Base-by-base conservation (phyloP, 108 stramenopile species). In the Ochromonas danica region DNA sequence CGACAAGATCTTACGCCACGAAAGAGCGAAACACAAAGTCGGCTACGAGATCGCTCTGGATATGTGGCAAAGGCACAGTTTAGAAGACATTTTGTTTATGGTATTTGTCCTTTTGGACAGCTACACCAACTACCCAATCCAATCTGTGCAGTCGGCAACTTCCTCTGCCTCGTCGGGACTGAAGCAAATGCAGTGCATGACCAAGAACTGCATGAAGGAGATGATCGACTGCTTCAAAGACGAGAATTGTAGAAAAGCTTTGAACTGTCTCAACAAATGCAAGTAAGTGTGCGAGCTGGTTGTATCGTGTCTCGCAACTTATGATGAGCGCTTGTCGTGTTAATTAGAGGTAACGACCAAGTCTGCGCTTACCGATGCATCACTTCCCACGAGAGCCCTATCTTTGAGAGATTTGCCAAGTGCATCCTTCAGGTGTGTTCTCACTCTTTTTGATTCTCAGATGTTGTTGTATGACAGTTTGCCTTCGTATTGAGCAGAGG, bases 281-380 rank as follows among this genome's bases (percentile, higher is more conserved):
- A 51, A 51, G 45, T 51, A 51, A 51, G 45, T 51, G 22, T 22
- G 45, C 14, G n/a, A n/a, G n/a, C n/a, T n/a, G n/a, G n/a, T n/a
- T n/a, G n/a, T n/a, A n/a, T n/a, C n/a, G n/a, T n/a, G n/a, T n/a
- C n/a, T n/a, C n/a, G n/a, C n/a, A n/a, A n/a, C n/a, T n/a, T n/a
- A n/a, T n/a, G n/a, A n/a, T n/a, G n/a, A n/a, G n/a, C n/a, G n/a
- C n/a, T n/a, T n/a, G n/a, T 51, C 45, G 45, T 51, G 45, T 51
- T 51, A 14, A n/a, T 51, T 51, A 51, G 45, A 51, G 45, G 45
- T 22, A 38, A 35, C 65, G 63, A 38, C 71, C 92, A 93, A 81
- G 96, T 95, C 25, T 88, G 88, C 3, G 88, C 90, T 41, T 97
- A 97, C 80, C 89, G 96, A 17, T 93, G 92, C 71, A 93, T 97